Percentiles rank a stretch among this genome's conserved stretches.
phyloP scores from a whole-genome alignment of 2,329 filamentous ascomycete genomes.

The Aspergillus brasiliensis region DNA sequence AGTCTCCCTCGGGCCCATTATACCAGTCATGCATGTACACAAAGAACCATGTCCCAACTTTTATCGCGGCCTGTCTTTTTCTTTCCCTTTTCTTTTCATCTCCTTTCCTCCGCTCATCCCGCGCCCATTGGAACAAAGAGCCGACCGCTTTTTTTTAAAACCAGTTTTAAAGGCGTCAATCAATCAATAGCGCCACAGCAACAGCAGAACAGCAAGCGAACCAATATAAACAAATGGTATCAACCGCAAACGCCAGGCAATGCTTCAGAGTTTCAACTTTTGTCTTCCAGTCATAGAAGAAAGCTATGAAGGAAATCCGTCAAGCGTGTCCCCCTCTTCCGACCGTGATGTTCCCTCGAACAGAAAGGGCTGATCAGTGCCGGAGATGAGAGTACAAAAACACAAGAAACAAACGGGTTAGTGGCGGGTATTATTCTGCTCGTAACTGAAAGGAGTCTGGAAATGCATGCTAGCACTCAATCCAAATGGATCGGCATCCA shows the following conservation, averaged over 20 bases:
- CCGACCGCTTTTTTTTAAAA: constrained; percentile 6
- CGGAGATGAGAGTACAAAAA: constrained; percentile 5
- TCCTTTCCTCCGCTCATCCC: background rate
- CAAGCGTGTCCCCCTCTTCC: constrained; percentile 8
- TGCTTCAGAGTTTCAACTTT: constrained; percentile 36
- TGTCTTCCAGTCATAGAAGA: constrained; percentile 24
- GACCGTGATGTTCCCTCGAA: background rate
- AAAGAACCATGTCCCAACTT: background rate
- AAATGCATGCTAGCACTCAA: constrained; percentile 95
- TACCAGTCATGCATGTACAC: constrained; percentile 4
- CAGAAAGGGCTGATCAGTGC: background rate
- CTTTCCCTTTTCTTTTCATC: too few relatives aligned
- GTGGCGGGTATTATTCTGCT: constrained; percentile 42
- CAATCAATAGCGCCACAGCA: constrained; percentile 2
- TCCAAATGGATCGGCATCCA: constrained; percentile 92
- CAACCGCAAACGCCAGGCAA: constrained; percentile 39
- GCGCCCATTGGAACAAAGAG: background rate
- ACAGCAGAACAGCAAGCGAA: constrained; percentile 7
- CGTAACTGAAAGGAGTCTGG: constrained; percentile 70
- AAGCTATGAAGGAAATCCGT: constrained; percentile 16
- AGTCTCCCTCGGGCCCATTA: constrained; percentile 2
- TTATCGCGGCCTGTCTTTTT: background rate
- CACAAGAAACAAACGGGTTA: constrained; percentile 17
- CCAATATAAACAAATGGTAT: constrained; percentile 33
- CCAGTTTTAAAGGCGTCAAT: background rate